These are phyloP conservation scores for Sporothrix euskadiensis DNA, from an alignment of 2,329 filamentous ascomycete species.

Conservation along the genomic window DNA sequence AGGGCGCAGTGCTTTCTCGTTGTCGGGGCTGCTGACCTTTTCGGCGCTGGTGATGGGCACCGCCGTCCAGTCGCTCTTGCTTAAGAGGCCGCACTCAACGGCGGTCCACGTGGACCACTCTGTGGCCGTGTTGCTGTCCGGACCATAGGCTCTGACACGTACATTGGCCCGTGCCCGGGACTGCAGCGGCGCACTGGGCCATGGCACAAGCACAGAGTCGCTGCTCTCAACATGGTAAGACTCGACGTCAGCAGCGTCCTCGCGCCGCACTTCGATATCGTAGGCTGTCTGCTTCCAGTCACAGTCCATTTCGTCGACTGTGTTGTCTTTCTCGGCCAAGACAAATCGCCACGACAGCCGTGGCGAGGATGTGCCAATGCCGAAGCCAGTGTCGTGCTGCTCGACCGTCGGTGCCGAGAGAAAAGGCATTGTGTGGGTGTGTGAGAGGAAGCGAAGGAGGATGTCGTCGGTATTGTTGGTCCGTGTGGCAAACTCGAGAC, in stretches of 20 bases:
- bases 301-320: background rate
- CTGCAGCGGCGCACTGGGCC: slow-evolving; percentile 36
- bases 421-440: slow-evolving; percentile 4
- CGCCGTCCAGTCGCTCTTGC: slow-evolving; percentile 28
- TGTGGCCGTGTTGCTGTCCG: background rate
- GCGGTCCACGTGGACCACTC: slow-evolving; percentile 32
- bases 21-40: slow-evolving; percentile 1
- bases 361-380: slow-evolving; percentile 30
- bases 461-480: too few species aligned
- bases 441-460: background rate
- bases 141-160: slow-evolving; percentile 28
- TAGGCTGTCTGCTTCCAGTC: slow-evolving; percentile 33
- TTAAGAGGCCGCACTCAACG: slow-evolving; percentile 32
- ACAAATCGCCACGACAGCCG: slow-evolving; percentile 35
- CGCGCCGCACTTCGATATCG: slow-evolving; percentile 29
- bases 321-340: background rate
- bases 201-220: slow-evolving; percentile 41
- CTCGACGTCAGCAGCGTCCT: background rate
- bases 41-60: slow-evolving; percentile 21
- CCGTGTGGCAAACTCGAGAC: background rate
- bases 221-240: slow-evolving; percentile 24
- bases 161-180: slow-evolving; percentile 30
- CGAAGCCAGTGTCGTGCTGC: slow-evolving; percentile 34
- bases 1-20: slow-evolving; percentile 32
- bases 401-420: slow-evolving; percentile 30